Base-by-base conservation (phyloP, 2,329 filamentous ascomycete species). In the Penicillium sp. region DNA sequence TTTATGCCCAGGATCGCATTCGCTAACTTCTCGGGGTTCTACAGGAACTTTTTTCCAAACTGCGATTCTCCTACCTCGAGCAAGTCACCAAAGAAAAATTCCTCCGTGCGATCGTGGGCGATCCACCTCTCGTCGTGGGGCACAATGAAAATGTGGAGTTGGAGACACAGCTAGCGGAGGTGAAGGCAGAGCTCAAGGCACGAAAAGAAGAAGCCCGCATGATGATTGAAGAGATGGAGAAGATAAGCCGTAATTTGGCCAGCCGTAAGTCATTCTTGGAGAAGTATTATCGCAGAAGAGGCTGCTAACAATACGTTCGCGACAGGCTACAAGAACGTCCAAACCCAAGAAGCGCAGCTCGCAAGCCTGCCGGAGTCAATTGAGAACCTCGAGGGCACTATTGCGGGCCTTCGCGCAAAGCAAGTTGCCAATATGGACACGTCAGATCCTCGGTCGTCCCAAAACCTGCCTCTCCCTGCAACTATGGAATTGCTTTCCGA, bases 11-110 rank as follows among this genome's bases (percentile, higher is more conserved):
- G 19, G 13, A 29, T 19, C 24, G 14, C 19, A 58, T 49, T 11
- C 14, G 24, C 61, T 62, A 39, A 47, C 44, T 14, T 45, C 10
- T 19, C 19, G 4, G 37, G 11, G n/a, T 37, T 14, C 8, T 7
- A 27, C 63, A 87, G 78, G 93, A 97, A 76, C 85, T 98, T 21
- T 99, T 98, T 76, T 89, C 91, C 43, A 98, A 99, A 78, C 83
- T 98, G 39, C 91, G 93, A 66, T 98, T 98, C 80, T 96, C 90
- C 63, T 98, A 98, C 76, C 90, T 97, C 66, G 95, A 99, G 77
- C 95, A 98, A 80, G 92, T 98, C 61, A 98, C 93, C 45, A 99
- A 98, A 77, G 95, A 99, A 74, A 96, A 96, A 70, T 98, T 97
- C 75, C 88, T 99, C 54, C 90, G 92, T 65, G 88, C 90, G 62